Evolutionary conservation across 371 early-diverging fungal genomes (phyloP).

Genomic region (Mortierella sp.): DNA sequence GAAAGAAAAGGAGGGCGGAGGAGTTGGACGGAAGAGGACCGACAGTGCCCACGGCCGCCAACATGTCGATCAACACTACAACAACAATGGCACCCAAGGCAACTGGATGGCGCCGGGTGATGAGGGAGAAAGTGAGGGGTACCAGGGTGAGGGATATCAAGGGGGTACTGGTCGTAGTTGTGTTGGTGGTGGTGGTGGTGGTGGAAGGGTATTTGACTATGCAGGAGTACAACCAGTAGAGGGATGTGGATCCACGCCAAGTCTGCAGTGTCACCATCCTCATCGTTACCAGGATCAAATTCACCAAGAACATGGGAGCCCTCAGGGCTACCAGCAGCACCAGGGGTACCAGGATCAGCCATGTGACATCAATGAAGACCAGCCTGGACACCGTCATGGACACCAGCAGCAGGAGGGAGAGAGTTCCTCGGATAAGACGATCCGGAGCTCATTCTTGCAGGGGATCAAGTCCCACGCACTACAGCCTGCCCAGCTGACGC

Average conservation of each 20-base stretch:
- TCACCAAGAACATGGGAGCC: not conserved
- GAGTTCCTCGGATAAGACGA: not conserved
- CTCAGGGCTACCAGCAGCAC: not conserved
- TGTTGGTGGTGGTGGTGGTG: not conserved
- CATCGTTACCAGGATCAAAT: not conserved
- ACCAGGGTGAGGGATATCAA: not conserved
- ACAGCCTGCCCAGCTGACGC: conserved; percentile 22
- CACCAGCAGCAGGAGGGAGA: not conserved
- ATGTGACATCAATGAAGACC: not conserved
- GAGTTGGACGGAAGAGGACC: not conserved
- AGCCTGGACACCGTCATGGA: not conserved
- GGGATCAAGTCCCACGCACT: conserved; percentile 20
- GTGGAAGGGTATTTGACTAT: not conserved
- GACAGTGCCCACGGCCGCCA: not conserved
- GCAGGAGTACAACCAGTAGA: conserved; percentile 9
- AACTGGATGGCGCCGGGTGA: not conserved
- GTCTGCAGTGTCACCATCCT: not conserved
- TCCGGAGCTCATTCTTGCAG: conserved; percentile 29
- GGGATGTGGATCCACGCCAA: not conserved
- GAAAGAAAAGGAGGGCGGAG: not conserved
- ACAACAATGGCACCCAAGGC: not conserved
- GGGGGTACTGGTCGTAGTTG: not conserved
- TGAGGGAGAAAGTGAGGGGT: not conserved
- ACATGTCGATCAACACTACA: not conserved
- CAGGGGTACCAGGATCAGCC: not conserved